Percentiles rank a stretch among this genome's conserved stretches.
Conservation (phyloP, 106 monocot species). For the Dioscorea zingiberensis region DNA sequence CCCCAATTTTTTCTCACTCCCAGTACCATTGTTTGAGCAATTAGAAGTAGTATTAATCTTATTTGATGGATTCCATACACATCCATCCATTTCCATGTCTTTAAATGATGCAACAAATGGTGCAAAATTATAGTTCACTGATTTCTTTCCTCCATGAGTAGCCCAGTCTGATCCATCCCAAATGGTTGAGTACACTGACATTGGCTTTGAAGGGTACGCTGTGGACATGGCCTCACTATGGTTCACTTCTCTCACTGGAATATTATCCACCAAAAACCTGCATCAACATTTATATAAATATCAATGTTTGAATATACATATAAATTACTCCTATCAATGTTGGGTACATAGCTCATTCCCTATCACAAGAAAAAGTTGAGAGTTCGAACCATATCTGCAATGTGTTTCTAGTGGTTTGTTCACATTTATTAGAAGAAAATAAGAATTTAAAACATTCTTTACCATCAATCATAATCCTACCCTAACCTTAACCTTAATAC, state of each 20-base stretch:
- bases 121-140: conserved; percentile 28
- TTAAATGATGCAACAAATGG: conserved; percentile 26
- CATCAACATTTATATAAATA: too few species aligned
- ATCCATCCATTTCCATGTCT: conserved; percentile 20
- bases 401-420: too few species aligned
- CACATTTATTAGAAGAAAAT: too few species aligned
- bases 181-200: conserved; percentile 27
- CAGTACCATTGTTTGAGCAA: not conserved
- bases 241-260: conserved; percentile 41
- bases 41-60: not conserved
- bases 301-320: too few species aligned
- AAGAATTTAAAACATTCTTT: too few species aligned
- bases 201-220: conserved; percentile 44
- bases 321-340: too few species aligned
- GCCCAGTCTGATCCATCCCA: conserved; percentile 46
- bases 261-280: conserved; percentile 56
- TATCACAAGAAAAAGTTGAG: too few species aligned
- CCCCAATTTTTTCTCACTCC: not conserved
- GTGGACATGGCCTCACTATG: conserved; percentile 30
- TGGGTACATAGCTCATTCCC: too few species aligned
- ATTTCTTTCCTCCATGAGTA: conserved; percentile 22
- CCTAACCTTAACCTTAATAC: too few species aligned
- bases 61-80: conserved; percentile 7
- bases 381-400: too few species aligned
- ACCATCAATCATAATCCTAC: too few species aligned